Evolutionary conservation across 495 filamentous ascomycete genomes (phyloP).

Genomic region (Sabuloglossum arenarium): DNA sequence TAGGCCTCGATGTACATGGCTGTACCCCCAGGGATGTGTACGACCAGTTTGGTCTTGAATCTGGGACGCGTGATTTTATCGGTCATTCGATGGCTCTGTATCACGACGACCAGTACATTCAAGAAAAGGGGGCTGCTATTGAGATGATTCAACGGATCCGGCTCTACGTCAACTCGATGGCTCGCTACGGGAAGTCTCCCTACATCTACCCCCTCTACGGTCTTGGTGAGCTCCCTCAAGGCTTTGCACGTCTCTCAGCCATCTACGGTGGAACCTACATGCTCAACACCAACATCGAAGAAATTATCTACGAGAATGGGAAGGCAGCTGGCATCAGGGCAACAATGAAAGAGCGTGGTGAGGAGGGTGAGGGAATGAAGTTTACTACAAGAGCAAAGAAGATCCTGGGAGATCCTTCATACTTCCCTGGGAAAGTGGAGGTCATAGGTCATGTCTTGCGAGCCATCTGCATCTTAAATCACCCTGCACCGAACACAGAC

Average conservation of each 20-base stretch:
- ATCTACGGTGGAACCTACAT: constrained; percentile 99
- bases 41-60: constrained; percentile 87
- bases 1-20: constrained; percentile 58
- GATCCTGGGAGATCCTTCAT: constrained; percentile 89
- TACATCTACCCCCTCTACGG: constrained; percentile 99
- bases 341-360: constrained; percentile 69
- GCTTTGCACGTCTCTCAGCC: constrained; percentile 89
- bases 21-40: constrained; percentile 95
- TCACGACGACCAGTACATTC: constrained; percentile 71
- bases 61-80: constrained; percentile 85
- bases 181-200: constrained; percentile 92
- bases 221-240: constrained; percentile 91
- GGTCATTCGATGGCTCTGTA: constrained; percentile 97
- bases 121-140: constrained; percentile 44
- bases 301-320: constrained; percentile 56
- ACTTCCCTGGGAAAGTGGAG: constrained; percentile 79
- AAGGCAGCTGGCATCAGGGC: constrained; percentile 90
- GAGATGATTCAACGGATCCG: constrained; percentile 85
- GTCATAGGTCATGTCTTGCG: constrained; percentile 77
- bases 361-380: constrained; percentile 66
- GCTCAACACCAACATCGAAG: constrained; percentile 86
- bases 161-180: constrained; percentile 94
- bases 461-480: constrained; percentile 93
- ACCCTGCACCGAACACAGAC: constrained; percentile 75
- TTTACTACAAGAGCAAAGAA: constrained; percentile 91